A percentile compares a stretch with the other conserved stretches of the same genome.
Conservation (phyloP, 352 stramenopile genomes). For the Phytophthora pseudosyringae region DNA sequence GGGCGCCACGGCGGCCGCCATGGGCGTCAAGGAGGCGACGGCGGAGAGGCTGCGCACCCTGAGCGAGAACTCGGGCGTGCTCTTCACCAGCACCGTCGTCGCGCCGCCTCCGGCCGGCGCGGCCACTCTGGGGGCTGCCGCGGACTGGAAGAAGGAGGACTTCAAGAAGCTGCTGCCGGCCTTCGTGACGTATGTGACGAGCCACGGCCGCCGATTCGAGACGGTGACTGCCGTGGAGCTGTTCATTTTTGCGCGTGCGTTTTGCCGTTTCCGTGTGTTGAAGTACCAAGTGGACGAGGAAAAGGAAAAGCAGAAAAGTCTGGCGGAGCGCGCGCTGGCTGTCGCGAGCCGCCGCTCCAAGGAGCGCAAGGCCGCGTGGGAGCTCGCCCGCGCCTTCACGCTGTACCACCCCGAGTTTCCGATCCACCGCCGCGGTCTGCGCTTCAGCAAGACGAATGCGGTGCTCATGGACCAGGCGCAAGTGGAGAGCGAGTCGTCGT, state of each 20-base stretch:
- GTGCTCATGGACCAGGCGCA: slow-evolving; percentile 46
- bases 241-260: slow-evolving; percentile 50
- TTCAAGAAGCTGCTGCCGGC: slow-evolving; percentile 41
- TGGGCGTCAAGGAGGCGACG: slow-evolving; percentile 31
- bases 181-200: slow-evolving; percentile 44
- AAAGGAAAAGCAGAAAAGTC: slow-evolving; percentile 37
- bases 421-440: slow-evolving; percentile 29
- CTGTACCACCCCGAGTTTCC: slow-evolving; percentile 40
- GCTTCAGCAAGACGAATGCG: slow-evolving; percentile 36
- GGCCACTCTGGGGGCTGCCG: slow-evolving; percentile 7
- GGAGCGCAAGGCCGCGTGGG: slow-evolving; percentile 47
- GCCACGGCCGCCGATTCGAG: slow-evolving; percentile 38
- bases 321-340: slow-evolving; percentile 28
- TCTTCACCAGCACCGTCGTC: slow-evolving; percentile 42
- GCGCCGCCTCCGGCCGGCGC: slow-evolving; percentile 11
- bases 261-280: slow-evolving; percentile 47
- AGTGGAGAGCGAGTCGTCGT: slow-evolving; percentile 34
- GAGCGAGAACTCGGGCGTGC: slow-evolving; percentile 29
- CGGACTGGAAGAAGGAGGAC: slow-evolving; percentile 36
- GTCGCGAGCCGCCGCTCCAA: slow-evolving; percentile 33
- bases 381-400: slow-evolving; percentile 47
- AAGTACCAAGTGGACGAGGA: slow-evolving; percentile 29
- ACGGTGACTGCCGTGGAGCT: slow-evolving; percentile 43
- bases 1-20: slow-evolving; percentile 35
- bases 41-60: slow-evolving; percentile 17